phyloP scores from a whole-genome alignment of 306 rosid species.

The Ochetophila trinervis region DNA sequence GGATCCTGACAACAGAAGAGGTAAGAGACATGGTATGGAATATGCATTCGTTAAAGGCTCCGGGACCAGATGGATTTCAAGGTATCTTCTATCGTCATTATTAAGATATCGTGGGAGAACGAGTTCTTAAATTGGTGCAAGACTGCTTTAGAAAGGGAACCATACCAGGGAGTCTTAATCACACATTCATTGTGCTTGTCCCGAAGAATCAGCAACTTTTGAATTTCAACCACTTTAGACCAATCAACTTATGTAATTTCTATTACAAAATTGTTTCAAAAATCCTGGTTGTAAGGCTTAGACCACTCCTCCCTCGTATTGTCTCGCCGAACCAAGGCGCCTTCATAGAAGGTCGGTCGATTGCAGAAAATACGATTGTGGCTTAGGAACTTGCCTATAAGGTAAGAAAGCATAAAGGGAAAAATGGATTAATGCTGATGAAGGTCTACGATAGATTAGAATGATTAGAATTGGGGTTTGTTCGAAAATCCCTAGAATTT shows the following conservation, averaged over 20 bases:
- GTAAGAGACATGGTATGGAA: background rate
- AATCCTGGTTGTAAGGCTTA: background rate
- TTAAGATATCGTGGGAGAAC: background rate
- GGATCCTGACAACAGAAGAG: background rate
- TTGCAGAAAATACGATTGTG: background rate
- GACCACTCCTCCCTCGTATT: background rate
- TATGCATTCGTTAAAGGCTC: background rate
- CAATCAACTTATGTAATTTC: background rate
- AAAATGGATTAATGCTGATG: background rate
- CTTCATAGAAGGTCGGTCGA: background rate
- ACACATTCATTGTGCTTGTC: background rate
- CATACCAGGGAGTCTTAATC: background rate
- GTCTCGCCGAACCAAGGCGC: background rate
- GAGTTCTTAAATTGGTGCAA: background rate
- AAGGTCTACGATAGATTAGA: too few species aligned
- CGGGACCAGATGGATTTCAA: background rate
- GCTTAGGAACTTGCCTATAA: background rate
- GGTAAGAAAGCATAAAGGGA: background rate
- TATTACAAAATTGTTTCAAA: too few species aligned
- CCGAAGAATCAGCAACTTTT: too few species aligned
- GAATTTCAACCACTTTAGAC: background rate
- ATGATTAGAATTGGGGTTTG: too few species aligned
- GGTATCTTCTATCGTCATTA: background rate
- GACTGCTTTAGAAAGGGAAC: background rate
- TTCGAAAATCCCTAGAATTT: too few species aligned